Conservation (phyloP, 768 basidiomycete genomes). For the Tephrocybe sp. region DNA sequence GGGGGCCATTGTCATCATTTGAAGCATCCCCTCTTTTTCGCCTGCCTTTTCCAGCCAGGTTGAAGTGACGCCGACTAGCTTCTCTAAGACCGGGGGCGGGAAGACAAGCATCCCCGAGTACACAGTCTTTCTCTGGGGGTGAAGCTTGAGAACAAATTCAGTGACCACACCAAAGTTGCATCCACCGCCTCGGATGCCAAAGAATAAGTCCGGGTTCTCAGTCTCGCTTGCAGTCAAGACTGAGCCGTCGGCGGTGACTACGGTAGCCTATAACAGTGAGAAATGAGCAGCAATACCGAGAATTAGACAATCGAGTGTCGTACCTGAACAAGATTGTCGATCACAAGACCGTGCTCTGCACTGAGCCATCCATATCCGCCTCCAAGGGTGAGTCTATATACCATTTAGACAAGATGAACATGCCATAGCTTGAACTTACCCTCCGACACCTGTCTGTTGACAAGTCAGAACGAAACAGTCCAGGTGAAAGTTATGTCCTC, state of each 20-base stretch:
- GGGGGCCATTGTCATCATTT: slow-evolving; percentile 33
- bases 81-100: slow-evolving; percentile 25
- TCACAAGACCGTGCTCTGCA: slow-evolving; percentile 41
- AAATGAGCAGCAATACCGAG: not conserved
- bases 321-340: slow-evolving; percentile 48
- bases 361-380: slow-evolving; percentile 56
- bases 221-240: slow-evolving; percentile 25
- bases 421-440: too few species aligned
- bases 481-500: too few species aligned
- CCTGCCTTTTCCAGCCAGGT: slow-evolving; percentile 36
- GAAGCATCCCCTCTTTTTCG: slow-evolving; percentile 40
- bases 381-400: too few species aligned
- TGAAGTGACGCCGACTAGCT: slow-evolving; percentile 27
- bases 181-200: slow-evolving; percentile 53
- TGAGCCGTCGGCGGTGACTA: slow-evolving; percentile 18
- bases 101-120: slow-evolving; percentile 43
- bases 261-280: slow-evolving; percentile 14
- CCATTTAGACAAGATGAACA: too few species aligned
- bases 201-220: slow-evolving; percentile 48
- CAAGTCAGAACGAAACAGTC: too few species aligned
- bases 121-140: slow-evolving; percentile 48
- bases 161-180: slow-evolving; percentile 57
- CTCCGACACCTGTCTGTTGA: too few species aligned
- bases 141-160: slow-evolving; percentile 46
- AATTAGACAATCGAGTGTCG: not conserved